phyloP scores from a whole-genome alignment of 2,329 filamentous ascomycete species.

The Neofusicoccum sp. region DNA sequence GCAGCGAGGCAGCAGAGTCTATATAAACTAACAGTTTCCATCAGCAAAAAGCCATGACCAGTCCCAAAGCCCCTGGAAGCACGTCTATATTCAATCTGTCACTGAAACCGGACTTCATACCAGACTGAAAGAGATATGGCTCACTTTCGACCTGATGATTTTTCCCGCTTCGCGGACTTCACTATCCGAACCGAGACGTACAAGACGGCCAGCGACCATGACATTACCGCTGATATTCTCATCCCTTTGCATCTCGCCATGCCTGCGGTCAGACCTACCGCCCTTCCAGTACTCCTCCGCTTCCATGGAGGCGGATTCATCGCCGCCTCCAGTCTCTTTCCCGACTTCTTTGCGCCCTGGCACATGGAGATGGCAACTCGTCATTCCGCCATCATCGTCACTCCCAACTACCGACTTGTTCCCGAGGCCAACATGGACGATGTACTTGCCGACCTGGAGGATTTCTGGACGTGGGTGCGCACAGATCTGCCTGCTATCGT shows the following conservation, averaged over 20 bases:
- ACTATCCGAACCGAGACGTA: not conserved
- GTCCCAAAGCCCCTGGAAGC: too few species aligned
- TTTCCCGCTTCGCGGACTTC: not conserved
- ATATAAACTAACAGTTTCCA: too few species aligned
- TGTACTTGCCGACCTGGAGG: constrained; percentile 47
- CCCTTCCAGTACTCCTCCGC: constrained; percentile 38
- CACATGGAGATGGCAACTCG: constrained; percentile 40
- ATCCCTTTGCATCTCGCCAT: too few species aligned
- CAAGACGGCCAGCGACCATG: not conserved
- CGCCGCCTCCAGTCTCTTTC: constrained; percentile 29
- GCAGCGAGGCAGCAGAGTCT: too few species aligned
- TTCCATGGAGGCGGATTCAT: constrained; percentile 49
- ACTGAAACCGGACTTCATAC: too few species aligned
- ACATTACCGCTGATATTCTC: not conserved
- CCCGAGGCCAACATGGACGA: constrained; percentile 49
- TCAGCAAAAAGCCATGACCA: too few species aligned
- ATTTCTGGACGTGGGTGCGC: constrained; percentile 50
- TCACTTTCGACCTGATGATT: not conserved
- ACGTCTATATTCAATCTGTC: too few species aligned
- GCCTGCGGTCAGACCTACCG: not conserved
- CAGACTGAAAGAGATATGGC: too few species aligned
- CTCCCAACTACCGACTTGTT: constrained; percentile 51
- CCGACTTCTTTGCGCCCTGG: constrained; percentile 31
- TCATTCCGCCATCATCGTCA: constrained; percentile 45
- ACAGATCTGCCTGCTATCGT: not conserved